Conservation (phyloP, 371 early-diverging fungal genomes). For the Mortierella sp. region DNA sequence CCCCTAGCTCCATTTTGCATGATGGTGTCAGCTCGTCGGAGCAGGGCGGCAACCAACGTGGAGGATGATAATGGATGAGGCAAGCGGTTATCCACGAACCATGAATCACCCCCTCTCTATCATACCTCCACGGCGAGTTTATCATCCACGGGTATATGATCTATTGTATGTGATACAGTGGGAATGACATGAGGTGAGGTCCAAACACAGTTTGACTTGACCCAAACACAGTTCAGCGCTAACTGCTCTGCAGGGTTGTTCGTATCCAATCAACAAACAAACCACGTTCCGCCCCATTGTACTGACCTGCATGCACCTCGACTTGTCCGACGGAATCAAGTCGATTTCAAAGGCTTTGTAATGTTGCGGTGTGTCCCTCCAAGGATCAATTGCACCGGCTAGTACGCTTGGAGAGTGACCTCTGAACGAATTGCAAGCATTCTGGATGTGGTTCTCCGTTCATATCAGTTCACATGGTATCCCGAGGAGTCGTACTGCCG, state of each 20-base stretch:
- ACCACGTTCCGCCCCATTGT: neutral
- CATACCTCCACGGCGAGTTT: too few species aligned
- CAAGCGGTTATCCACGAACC: neutral
- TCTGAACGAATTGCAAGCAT: too few species aligned
- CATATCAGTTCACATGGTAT: too few species aligned
- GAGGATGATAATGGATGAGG: neutral
- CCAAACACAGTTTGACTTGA: slow-evolving; percentile 51
- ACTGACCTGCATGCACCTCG: neutral
- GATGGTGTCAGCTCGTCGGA: neutral
- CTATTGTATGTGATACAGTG: neutral
- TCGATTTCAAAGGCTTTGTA: neutral
- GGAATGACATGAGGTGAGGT: slow-evolving; percentile 24
- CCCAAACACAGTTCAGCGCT: slow-evolving; percentile 48
- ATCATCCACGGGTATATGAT: too few species aligned
- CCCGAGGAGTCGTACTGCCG: too few species aligned
- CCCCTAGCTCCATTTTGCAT: neutral
- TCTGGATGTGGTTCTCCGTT: too few species aligned
- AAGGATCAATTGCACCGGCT: too few species aligned
- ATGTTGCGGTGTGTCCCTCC: too few species aligned
- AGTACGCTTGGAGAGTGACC: too few species aligned
- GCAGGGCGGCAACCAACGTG: neutral
- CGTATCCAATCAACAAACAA: slow-evolving; percentile 15
- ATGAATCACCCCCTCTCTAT: neutral
- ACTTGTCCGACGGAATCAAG: neutral
- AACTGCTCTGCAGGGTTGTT: slow-evolving; percentile 19